Evolutionary conservation across 371 early-diverging fungal genomes (phyloP).

Genomic region (Rhizopus sp.): DNA sequence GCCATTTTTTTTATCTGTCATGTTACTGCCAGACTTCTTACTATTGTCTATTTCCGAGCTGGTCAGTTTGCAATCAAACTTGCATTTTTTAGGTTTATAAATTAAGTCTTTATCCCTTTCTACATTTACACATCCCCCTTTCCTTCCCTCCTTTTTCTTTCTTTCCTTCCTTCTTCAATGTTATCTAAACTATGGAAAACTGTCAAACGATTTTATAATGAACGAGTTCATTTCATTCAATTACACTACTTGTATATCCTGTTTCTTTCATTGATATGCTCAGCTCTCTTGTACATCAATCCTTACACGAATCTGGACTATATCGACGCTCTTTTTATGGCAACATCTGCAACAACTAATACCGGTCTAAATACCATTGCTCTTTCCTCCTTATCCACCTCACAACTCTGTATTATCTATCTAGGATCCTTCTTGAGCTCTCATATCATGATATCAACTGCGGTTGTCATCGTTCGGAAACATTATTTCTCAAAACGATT

Average conservation of each 20-base stretch:
- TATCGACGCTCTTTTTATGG: slow-evolving; percentile 48
- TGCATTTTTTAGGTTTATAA: neutral
- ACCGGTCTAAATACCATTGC: slow-evolving; percentile 44
- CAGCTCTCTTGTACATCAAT: slow-evolving; percentile 39
- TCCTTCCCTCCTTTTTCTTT: neutral
- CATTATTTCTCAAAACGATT: slow-evolving; percentile 53
- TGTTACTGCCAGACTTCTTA: too few species aligned
- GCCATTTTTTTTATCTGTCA: neutral
- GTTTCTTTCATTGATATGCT: slow-evolving; percentile 30
- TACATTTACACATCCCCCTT: neutral
- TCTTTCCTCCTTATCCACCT: slow-evolving; percentile 31
- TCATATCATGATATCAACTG: slow-evolving; percentile 35
- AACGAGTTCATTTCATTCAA: slow-evolving; percentile 43
- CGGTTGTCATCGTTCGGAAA: slow-evolving; percentile 37
- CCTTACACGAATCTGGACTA: slow-evolving; percentile 38
- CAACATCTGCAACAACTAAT: slow-evolving; percentile 38
- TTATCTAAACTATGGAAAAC: slow-evolving; percentile 2
- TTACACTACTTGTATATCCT: slow-evolving; percentile 48
- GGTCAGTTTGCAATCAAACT: neutral
- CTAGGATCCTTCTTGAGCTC: slow-evolving; percentile 38
- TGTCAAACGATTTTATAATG: slow-evolving; percentile 28
- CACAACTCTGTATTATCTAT: slow-evolving; percentile 37
- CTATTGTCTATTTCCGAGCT: too few species aligned
- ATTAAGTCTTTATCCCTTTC: neutral
- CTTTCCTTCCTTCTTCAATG: neutral